Evolutionary conservation across 768 basidiomycete genomes (phyloP), one percentile per base, ranked within the genome.

Genomic region (Amanita inopinata): DNA sequence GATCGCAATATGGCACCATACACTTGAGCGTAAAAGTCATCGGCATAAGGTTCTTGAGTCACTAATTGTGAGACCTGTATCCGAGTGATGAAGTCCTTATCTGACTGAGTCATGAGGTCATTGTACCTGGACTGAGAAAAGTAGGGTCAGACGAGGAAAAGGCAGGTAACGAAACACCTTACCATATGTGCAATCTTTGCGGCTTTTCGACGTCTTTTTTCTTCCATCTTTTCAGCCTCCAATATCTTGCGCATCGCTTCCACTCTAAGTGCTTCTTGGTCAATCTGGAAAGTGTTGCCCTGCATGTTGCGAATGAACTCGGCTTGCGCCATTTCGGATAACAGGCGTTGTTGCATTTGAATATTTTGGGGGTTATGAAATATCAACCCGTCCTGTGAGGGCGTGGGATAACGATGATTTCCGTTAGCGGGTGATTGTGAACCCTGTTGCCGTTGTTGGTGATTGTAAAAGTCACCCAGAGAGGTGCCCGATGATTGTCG

Each of bases 31-130:
- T 99, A 99, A 60, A 97, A 99, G 59, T 99, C 96, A 49, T 98
- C 94, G 23, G 88, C 80, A 60, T 94, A 98, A 0, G 96, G 96
- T 63, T 99, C 96, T 55, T 88, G 83, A 4, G 92, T 94, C 33
- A 96, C 92, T 31, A 98, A 83, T 56, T 98, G 96, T 1, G 94
- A 97, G 24, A 99, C 89, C 61, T 99, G 96, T 49, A 99, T 98
- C 18, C 96, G 81, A 25, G 96, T 98, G 63, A 99, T 98, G 58
- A 98, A 99, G 57, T 98, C 96, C 65, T 98, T 98, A 70, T 99
- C 96, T 8, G 88, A 92, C 62, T 92, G 90, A 2, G 90, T 91
- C 91, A 94, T 94, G 27, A 93, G 71, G 59, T 92, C 89, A 52
- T 94, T 94, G 56, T 92, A 92, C 46, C 87, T 80, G 47, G 91